A percentile compares a stretch with the other conserved stretches of the same genome.
These are phyloP conservation scores for Fusarium staphyleae DNA, from an alignment of 2,329 filamentous ascomycete species.

Conservation along the genomic window DNA sequence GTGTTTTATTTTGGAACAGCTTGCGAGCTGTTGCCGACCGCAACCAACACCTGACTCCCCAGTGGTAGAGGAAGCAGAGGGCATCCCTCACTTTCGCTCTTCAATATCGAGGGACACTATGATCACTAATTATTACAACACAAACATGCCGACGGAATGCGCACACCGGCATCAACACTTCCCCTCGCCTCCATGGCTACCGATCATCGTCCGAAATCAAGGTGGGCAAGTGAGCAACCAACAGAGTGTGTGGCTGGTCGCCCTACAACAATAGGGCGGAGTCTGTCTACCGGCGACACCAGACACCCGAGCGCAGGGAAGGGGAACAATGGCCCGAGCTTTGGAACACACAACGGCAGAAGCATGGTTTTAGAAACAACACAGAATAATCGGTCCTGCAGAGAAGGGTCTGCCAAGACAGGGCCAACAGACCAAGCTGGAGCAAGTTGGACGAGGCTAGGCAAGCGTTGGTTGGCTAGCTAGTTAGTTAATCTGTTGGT, in stretches of 20 bases:
- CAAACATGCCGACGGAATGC: slow-evolving; percentile 5
- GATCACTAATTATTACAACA: slow-evolving; percentile 8
- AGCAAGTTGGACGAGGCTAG: slow-evolving; percentile 27
- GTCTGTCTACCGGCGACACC: slow-evolving; percentile 14
- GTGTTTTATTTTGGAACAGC: background rate
- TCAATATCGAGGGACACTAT: background rate
- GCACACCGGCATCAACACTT: slow-evolving; percentile 16
- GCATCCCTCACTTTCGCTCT: slow-evolving; percentile 1
- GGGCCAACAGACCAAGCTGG: slow-evolving; percentile 21
- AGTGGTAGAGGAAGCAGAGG: slow-evolving; percentile 6
- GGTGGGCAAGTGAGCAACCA: slow-evolving; percentile 22
- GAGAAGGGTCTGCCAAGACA: slow-evolving; percentile 26
- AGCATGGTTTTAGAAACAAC: slow-evolving; percentile 16
- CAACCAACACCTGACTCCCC: background rate
- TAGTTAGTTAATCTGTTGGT: slow-evolving; percentile 26
- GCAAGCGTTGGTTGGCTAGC: slow-evolving; percentile 16
- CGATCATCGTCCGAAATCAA: slow-evolving; percentile 4
- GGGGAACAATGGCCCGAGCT: slow-evolving; percentile 37
- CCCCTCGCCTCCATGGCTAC: slow-evolving; percentile 17
- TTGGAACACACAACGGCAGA: slow-evolving; percentile 5
- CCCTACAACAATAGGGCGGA: slow-evolving; percentile 22
- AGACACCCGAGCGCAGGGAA: slow-evolving; percentile 7
- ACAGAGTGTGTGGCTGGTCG: slow-evolving; percentile 22
- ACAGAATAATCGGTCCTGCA: slow-evolving; percentile 17
- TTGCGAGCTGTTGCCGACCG: background rate